These are phyloP conservation scores for Mucor sp. DNA, from an alignment of 371 early-diverging fungal species.

Conservation along the genomic window DNA sequence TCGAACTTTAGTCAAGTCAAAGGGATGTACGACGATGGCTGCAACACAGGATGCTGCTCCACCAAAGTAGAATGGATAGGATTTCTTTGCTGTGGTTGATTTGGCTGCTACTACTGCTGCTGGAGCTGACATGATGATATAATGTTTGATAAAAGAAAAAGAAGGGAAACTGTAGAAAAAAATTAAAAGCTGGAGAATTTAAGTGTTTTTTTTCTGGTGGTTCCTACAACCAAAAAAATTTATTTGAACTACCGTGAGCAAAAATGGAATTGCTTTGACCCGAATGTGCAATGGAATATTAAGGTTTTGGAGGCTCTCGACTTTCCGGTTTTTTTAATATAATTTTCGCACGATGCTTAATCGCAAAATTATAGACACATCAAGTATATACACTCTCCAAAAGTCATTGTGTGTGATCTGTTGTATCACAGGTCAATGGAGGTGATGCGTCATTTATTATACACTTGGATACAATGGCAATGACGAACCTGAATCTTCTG, in stretches of 20 bases:
- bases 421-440: not conserved
- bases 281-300: not conserved
- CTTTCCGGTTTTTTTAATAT: constrained; percentile 2
- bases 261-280: constrained; percentile 2
- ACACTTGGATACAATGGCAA: not conserved
- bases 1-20: constrained; percentile 86
- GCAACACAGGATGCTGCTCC: constrained; percentile 67
- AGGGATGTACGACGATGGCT: constrained; percentile 74
- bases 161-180: not conserved
- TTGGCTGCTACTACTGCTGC: not conserved
- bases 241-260: not conserved
- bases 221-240: not conserved
- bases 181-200: not conserved
- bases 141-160: not conserved
- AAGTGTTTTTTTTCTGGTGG: constrained; percentile 2
- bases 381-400: not conserved
- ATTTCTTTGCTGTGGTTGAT: constrained; percentile 8
- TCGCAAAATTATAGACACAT: not conserved
- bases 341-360: constrained; percentile 1
- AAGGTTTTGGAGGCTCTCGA: not conserved
- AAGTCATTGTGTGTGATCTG: not conserved
- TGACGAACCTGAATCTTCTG: not conserved
- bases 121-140: not conserved
- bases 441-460: not conserved
- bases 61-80: constrained; percentile 58